Percentiles rank a stretch among this genome's conserved stretches.
Conservation (phyloP, 176 grass and related monocot species). For the Ananas comosus region DNA sequence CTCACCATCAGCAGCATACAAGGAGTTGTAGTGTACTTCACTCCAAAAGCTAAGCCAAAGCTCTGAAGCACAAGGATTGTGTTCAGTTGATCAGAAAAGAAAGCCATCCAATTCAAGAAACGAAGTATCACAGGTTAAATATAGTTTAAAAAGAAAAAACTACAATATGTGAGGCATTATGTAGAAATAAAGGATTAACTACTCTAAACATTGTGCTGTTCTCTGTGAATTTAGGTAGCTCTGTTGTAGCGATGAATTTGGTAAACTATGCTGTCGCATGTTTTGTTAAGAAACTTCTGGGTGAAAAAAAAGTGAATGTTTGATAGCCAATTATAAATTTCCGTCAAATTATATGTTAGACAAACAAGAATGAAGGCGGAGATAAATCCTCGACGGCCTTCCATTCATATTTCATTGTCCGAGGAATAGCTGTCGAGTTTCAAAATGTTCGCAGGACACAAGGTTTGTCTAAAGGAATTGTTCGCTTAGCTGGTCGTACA, state of each 20-base stretch:
- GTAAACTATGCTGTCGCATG: too few species aligned
- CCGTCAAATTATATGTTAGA: not conserved
- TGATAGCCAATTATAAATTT: not conserved
- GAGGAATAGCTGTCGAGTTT: too few species aligned
- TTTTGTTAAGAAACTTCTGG: too few species aligned
- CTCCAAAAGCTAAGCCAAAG: conserved; percentile 99
- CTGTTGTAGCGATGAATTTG: too few species aligned
- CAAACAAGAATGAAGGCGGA: not conserved
- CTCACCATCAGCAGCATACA: conserved; percentile 86
- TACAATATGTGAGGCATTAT: not conserved
- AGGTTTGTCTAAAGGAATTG: too few species aligned
- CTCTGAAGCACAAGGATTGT: conserved; percentile 38
- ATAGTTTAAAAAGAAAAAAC: not conserved
- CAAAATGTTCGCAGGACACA: too few species aligned
- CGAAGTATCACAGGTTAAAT: not conserved
- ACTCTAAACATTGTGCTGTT: too few species aligned
- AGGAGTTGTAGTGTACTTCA: conserved; percentile 97
- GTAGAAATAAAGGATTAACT: not conserved
- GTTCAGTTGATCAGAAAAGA: not conserved
- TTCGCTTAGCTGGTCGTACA: too few species aligned
- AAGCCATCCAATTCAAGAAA: not conserved
- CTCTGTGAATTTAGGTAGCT: too few species aligned
- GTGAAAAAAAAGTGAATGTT: too few species aligned
- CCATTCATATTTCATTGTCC: not conserved
- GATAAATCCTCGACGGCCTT: not conserved